Conservation (phyloP, 768 basidiomycete genomes). For the Russula compacta region DNA sequence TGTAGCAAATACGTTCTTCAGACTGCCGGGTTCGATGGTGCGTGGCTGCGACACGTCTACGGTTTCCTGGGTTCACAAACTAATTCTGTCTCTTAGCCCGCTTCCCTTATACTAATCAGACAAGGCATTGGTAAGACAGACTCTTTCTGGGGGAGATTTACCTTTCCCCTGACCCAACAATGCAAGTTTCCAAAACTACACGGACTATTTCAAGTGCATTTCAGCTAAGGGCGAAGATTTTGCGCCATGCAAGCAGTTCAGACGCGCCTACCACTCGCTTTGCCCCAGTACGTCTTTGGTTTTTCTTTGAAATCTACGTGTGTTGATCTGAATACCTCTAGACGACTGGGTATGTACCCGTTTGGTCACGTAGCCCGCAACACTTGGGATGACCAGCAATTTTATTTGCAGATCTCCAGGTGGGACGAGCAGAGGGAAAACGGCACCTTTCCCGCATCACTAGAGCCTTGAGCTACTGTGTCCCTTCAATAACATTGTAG, state of each 20-base stretch:
- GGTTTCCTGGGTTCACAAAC: constrained; percentile 12
- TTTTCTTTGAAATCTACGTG: neutral
- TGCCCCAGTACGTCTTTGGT: constrained; percentile 78
- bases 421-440: constrained; percentile 95
- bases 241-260: constrained; percentile 98
- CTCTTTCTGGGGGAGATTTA: neutral
- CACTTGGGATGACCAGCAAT: neutral
- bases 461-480: constrained; percentile 52
- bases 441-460: constrained; percentile 85
- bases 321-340: constrained; percentile 27
- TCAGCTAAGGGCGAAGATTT: constrained; percentile 96
- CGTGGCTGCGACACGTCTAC: constrained; percentile 20
- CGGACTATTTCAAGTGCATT: constrained; percentile 97
- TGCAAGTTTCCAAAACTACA: constrained; percentile 88
- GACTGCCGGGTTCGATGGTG: constrained; percentile 92
- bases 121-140: constrained; percentile 76
- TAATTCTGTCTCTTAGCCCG: constrained; percentile 43
- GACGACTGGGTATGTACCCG: constrained; percentile 77
- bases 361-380: neutral
- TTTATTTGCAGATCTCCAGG: constrained; percentile 52
- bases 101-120: constrained; percentile 90
- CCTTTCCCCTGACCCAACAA: neutral
- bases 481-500: neutral
- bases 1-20: constrained; percentile 79
- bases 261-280: constrained; percentile 88